phyloP scores from a whole-genome alignment of 345 rosid species.

The Raphanus raphanistrum region DNA sequence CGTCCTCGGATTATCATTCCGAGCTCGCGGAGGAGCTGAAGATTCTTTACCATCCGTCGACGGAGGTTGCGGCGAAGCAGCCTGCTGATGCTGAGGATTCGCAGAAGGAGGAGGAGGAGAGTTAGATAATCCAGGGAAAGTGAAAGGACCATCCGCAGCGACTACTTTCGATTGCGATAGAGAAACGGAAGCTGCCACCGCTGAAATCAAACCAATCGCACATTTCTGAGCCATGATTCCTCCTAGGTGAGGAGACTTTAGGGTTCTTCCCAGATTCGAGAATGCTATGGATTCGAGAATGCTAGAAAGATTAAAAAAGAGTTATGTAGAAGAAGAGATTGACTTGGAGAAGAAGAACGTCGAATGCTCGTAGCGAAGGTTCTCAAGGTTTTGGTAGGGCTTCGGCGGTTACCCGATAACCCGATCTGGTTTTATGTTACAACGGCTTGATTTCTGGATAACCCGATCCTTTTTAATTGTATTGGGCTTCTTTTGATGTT shows the following conservation, averaged over 20 bases:
- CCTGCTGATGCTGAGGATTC: constrained; percentile 36
- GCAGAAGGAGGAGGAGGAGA: constrained; percentile 25
- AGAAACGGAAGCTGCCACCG: constrained; percentile 65
- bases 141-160: constrained; percentile 70
- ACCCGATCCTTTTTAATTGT: constrained; percentile 15
- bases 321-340: constrained; percentile 29
- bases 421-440: background rate
- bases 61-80: constrained; percentile 1
- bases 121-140: constrained; percentile 44
- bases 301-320: too few species aligned
- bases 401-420: constrained; percentile 27
- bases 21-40: constrained; percentile 40
- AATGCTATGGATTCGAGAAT: constrained; percentile 30
- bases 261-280: background rate
- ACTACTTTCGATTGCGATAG: constrained; percentile 44
- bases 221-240: constrained; percentile 61
- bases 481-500: background rate
- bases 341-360: constrained; percentile 42
- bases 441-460: background rate
- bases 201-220: constrained; percentile 68
- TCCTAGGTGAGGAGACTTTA: too few species aligned
- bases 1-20: constrained; percentile 83
- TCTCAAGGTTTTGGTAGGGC: constrained; percentile 58
- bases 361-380: background rate
- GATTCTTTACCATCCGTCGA: constrained; percentile 29